Evolutionary conservation across 73 alveolate species (phyloP), one percentile per base, ranked within the genome.

Genomic region (Symbiodinium natans): DNA sequence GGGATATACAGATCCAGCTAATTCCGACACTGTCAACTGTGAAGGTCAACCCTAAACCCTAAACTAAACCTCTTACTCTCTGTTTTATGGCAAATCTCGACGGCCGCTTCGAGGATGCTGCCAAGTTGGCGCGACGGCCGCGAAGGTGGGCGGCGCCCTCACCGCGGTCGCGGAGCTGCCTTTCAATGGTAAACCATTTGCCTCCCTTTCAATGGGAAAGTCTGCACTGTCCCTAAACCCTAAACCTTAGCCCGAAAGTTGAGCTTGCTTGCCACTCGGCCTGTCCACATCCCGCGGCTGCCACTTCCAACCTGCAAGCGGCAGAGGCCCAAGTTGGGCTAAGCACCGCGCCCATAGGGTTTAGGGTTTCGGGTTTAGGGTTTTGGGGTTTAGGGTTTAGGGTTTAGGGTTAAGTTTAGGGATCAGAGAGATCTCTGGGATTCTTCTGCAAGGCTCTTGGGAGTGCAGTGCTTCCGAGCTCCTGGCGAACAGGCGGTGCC

Each of bases 121-220:
- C 94, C 94, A 86, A 41, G 34, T 86, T 86, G 84, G 83, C 84
- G 19, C 94, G 83, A 25, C 94, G 94, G 68, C 94, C 94, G 5
- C 63, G 54, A 41, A 86, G 21, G n/a, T 86, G 94, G 40, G 84
- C 83, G 10, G 94, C 83, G 33, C 94, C 94, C n/a, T 86, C 94
- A 1, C 94, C 94, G 5, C 94, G 94, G 36, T 52, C 94, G 10
- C 94, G 83, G 33, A 86, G 94, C 40, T 38, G 94, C 94, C 94
- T 86, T 2, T 27, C 23, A 7, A 31, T 5, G 56, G 33, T 25
- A 36, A 21, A 39, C 54, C 36, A 80, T 33, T 13, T 2, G 1
- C 10, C n/a, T n/a, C n/a, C n/a, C n/a, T n/a, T n/a, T n/a, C n/a
- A n/a, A n/a, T n/a, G n/a, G n/a, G n/a, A n/a, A n/a, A n/a, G n/a